These are phyloP conservation scores for Xylariaceae sp. DNA, from an alignment of 2,329 filamentous ascomycete genomes.

Conservation along the genomic window DNA sequence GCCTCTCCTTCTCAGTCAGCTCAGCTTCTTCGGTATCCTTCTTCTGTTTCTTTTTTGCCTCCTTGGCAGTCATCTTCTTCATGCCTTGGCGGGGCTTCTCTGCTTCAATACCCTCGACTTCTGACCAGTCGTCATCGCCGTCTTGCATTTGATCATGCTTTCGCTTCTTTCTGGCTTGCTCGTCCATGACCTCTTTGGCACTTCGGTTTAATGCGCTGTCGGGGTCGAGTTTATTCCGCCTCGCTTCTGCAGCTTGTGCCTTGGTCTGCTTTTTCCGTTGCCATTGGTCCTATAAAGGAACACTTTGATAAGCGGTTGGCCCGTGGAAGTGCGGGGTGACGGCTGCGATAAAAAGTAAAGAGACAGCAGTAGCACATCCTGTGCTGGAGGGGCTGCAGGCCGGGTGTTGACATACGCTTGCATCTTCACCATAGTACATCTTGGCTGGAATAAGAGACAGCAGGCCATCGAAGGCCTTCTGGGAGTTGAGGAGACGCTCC, in stretches of 20 bases:
- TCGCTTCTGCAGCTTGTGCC: conserved; percentile 75
- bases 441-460: conserved; percentile 86
- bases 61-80: conserved; percentile 43
- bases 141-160: conserved; percentile 53
- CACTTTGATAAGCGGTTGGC: conserved; percentile 17
- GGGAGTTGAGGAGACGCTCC: conserved; percentile 55
- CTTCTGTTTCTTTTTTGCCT: conserved; percentile 46
- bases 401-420: conserved; percentile 56
- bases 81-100: conserved; percentile 63
- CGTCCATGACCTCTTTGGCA: conserved; percentile 90
- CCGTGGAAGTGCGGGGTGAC: not conserved
- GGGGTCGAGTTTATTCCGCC: conserved; percentile 85
- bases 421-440: conserved; percentile 84
- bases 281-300: conserved; percentile 73
- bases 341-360: not conserved
- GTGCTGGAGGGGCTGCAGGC: not conserved
- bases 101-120: conserved; percentile 50
- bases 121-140: conserved; percentile 42
- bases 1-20: conserved; percentile 40
- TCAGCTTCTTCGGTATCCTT: conserved; percentile 40
- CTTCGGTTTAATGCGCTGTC: conserved; percentile 75
- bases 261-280: conserved; percentile 93
- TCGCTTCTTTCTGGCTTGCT: conserved; percentile 70
- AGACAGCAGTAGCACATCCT: not conserved
- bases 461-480: conserved; percentile 80